Base-by-base conservation (phyloP, 169 alveolate species). In the Plasmodium reichenowi region DNA sequence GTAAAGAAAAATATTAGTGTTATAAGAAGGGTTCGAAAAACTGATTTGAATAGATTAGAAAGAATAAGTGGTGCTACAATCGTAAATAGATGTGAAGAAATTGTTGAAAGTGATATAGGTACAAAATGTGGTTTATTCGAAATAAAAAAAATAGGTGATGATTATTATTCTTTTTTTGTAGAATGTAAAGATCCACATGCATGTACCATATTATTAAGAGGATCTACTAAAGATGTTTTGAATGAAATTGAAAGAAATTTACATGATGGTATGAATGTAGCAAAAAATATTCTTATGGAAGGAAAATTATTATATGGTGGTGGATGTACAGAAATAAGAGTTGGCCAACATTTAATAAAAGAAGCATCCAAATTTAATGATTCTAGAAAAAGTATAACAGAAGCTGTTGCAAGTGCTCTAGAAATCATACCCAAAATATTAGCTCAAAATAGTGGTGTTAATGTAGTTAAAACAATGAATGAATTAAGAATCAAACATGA, bases 221-320 rank as follows among this genome's bases (percentile, higher is more conserved):
- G 99, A 15, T 99, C 99, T 50, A 96, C 99, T 72, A 98, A 98
- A 93, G 99, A 99, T 93, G 99, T 98, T 38, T 96, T 98, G 29
- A 98, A 98, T 89, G 99, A 98, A 93, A 94, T 98, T 20, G 99
- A 98, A 88, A 95, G 99, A 87, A 98, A 98, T 91, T 80, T 98
- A 86, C 99, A 98, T 78, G 99, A 99, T 89, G 99, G 99, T 12
- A 93, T 98, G 95, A 97, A 98, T 71, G 99, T 99, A 3, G 99
- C 99, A 8, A 94, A 99, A 72, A 99, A 98, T 94, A 97, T 98
- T 56, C 92, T 98, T 67, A 89, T 97, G 17, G 99, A 99, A 73
- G 99, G 99, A 50, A 96, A 96, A 78, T 94, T 99, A 52, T 97
- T 98, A 17, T 99, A 99, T n/a, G 99, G 99, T 2, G 99, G 99